Base-by-base conservation (phyloP, 169 alveolate species). In the Cytauxzoon felis region DNA sequence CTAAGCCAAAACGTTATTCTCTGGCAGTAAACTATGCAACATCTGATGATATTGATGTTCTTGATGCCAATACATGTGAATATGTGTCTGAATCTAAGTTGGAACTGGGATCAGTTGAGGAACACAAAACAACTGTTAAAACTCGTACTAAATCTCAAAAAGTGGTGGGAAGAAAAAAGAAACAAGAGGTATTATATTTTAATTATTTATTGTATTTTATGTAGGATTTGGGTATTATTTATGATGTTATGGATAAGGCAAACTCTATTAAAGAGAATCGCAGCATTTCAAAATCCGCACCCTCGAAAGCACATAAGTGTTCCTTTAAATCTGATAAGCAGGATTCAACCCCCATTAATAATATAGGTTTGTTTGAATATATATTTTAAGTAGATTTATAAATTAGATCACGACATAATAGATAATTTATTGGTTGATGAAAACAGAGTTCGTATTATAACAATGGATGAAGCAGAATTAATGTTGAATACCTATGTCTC, bases 391-490 rank as follows among this genome's bases (percentile, higher is more conserved):
- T n/a, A n/a, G n/a, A n/a, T n/a, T n/a, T n/a, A n/a, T n/a, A n/a
- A n/a, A n/a, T n/a, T n/a, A n/a, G n/a, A n/a, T n/a, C n/a, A n/a
- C n/a, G n/a, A n/a, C n/a, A n/a, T n/a, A n/a, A n/a, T n/a, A n/a
- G n/a, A n/a, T n/a, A n/a, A n/a, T n/a, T n/a, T n/a, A n/a, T n/a
- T n/a, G n/a, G n/a, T n/a, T n/a, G n/a, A n/a, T n/a, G n/a, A n/a
- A 30, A 52, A 56, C 5, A 36, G 42, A 13, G 61, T 56, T 3
- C 29, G 82, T 8, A 34, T 54, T 26, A 62, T 72, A 45, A 72
- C 73, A 21, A 60, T 62, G 26, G 67, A n/a, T 24, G 82, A 72
- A 49, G 82, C 82, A 5, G 82, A 72, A 45, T 62, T 45, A 43
- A 72, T 72, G 21, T 18, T 72, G 36, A 59, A 72, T n/a, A n/a